Evolutionary conservation across 2,329 filamentous ascomycete genomes (phyloP).

Genomic region (Basipetospora sp.): DNA sequence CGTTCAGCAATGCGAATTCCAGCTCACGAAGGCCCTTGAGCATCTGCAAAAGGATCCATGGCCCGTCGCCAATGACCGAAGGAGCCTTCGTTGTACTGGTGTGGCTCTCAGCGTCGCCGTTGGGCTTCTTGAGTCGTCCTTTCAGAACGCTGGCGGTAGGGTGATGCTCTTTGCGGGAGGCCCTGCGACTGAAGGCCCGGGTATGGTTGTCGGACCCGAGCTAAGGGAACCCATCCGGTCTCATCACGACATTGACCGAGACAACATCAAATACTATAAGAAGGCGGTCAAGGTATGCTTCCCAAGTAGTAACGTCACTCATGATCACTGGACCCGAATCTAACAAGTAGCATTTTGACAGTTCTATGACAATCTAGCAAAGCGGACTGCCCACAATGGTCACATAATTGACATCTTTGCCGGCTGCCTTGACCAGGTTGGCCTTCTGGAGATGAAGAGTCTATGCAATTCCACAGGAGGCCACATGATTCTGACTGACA

Average conservation of each 20-base stretch:
- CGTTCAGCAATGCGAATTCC: constrained; percentile 90
- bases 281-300: constrained; percentile 74
- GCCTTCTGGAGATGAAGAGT: constrained; percentile 94
- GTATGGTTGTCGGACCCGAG: constrained; percentile 91
- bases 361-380: constrained; percentile 91
- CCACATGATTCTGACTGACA: constrained; percentile 96
- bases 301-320: too few relatives aligned
- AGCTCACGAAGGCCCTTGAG: constrained; percentile 90
- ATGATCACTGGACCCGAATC: too few relatives aligned
- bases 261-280: constrained; percentile 99
- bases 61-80: constrained; percentile 87
- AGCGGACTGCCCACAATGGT: constrained; percentile 87
- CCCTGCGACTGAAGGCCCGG: constrained; percentile 86
- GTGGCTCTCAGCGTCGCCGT: constrained; percentile 93
- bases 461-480: constrained; percentile 91
- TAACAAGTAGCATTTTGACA: constrained; percentile 28
- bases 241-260: constrained; percentile 94
- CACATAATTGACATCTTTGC: constrained; percentile 97
- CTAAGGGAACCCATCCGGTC: constrained; percentile 91
- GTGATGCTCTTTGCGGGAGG: constrained; percentile 97
- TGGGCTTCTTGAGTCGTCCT: constrained; percentile 81
- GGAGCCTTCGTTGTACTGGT: constrained; percentile 80
- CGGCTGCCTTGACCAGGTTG: constrained; percentile 92
- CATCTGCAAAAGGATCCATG: constrained; percentile 93
- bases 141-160: constrained; percentile 84